These are phyloP conservation scores for Circinella minor DNA, from an alignment of 371 early-diverging fungal species.

Conservation along the genomic window DNA sequence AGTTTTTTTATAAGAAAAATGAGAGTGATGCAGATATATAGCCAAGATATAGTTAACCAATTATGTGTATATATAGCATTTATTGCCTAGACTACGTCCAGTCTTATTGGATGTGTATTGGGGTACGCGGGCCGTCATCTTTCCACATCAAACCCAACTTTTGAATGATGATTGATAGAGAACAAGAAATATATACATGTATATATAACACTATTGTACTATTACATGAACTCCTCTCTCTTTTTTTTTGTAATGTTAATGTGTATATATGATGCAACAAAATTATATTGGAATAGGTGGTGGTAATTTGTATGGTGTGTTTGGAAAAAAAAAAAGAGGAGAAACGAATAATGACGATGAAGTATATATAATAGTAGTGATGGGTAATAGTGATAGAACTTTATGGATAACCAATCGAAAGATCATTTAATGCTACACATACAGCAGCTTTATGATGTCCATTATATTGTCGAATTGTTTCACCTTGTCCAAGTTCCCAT, in stretches of 20 bases:
- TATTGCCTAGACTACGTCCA: constrained; percentile 56
- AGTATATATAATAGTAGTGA: no score
- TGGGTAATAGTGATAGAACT: background rate
- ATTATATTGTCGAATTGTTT: constrained; percentile 87
- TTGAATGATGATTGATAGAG: background rate
- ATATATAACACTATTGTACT: no score
- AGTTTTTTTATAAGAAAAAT: background rate
- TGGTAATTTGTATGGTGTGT: no score
- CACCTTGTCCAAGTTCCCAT: constrained; percentile 87
- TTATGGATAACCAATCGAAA: constrained; percentile 55
- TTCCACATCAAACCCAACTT: constrained; percentile 34
- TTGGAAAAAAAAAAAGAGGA: no score
- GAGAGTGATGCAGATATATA: background rate
- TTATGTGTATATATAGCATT: constrained; percentile 35
- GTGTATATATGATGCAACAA: no score
- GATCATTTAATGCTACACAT: constrained; percentile 91
- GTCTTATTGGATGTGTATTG: constrained; percentile 59
- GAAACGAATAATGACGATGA: no score
- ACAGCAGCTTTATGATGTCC: constrained; percentile 92
- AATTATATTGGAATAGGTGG: no score
- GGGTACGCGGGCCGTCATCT: constrained; percentile 61
- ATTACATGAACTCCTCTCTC: no score
- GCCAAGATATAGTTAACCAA: no score
- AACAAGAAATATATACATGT: no score
- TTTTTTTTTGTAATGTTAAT: no score